Evolutionary conservation across 2,329 filamentous ascomycete species (phyloP), one percentile per base, ranked within the genome.

Genomic region (Lachnellula hyalina): DNA sequence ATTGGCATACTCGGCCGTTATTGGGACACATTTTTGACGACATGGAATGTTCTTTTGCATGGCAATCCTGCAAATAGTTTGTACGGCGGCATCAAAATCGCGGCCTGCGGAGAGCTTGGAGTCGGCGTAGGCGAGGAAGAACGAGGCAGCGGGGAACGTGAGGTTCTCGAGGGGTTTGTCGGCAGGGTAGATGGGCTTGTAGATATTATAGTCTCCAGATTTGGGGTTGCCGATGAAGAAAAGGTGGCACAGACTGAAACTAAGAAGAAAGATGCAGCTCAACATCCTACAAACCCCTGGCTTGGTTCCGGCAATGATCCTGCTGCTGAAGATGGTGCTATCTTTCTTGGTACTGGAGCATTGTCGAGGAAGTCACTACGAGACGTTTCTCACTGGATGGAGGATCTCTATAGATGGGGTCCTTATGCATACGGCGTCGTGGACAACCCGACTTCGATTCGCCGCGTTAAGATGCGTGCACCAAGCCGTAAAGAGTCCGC

Each of bases 91-190:
- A 84, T 96, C 67, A 96, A 96, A 70, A 78, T 99, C 34, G 90
- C 92, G 12, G 89, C 87, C 6, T 91, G 90, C 35, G 93, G 94
- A 17, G 93, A 97, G 72, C 81, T 97, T 25, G 94, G 94, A 15
- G 83, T 96, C 46, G 94, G 94, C 0, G 94, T 97, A 1, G 94
- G 94, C 17, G 94, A 97, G 70, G 94, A 97, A 73, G 90, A 96
- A 53, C 87, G 91, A 70, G 93, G 93, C 4, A 96, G 93, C 68
- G 91, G 91, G 34, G 93, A 97, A 74, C 80, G 93, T 64, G 93
- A 95, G 64, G 93, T 97, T 0, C 76, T 99, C 1, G 93, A 97
- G 70, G 90, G 90, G n/a, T 83, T 96, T 58, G 84, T 90, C 1
- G 80, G 79, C 9, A 79, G 89, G 53, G 89, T 90, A 23, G 86